phyloP scores from a whole-genome alignment of 176 grass and related monocot species.

The Canna indica region DNA sequence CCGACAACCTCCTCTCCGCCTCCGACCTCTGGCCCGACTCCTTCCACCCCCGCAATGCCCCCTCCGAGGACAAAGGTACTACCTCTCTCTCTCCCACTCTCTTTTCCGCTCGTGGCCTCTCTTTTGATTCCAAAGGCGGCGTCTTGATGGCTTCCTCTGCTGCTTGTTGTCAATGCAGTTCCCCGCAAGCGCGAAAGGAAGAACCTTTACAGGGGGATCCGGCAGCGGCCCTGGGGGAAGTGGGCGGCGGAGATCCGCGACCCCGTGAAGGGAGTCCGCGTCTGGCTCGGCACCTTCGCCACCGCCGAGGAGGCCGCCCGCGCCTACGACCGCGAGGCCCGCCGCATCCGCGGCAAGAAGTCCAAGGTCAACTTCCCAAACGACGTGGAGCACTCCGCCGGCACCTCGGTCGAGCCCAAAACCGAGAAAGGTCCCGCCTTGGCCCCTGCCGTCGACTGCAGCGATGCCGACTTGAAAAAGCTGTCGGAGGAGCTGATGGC shows the following conservation, averaged over 20 bases:
- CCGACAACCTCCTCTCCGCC: constrained; percentile 6
- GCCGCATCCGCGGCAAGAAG: constrained; percentile 69
- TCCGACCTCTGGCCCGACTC: constrained; percentile 51
- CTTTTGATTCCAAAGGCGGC: background rate
- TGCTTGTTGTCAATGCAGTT: constrained; percentile 1
- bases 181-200: constrained; percentile 47
- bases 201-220: constrained; percentile 81
- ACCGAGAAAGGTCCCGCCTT: background rate
- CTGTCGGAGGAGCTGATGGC: constrained; percentile 75
- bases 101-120: background rate
- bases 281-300: constrained; percentile 88
- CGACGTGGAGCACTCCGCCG: background rate
- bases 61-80: constrained; percentile 29
- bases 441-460: background rate
- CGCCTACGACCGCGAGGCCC: constrained; percentile 72
- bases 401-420: background rate
- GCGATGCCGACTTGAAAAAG: constrained; percentile 38
- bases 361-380: constrained; percentile 89
- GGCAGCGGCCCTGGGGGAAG: constrained; percentile 48
- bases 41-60: background rate
- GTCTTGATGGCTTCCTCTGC: background rate
- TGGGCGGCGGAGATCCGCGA: constrained; percentile 50
- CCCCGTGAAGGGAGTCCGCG: constrained; percentile 72
- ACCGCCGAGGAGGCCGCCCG: constrained; percentile 75
- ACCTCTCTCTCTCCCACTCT: background rate